A percentile compares a stretch with the other conserved stretches of the same genome.
phyloP scores from a whole-genome alignment of 2,329 filamentous ascomycete genomes.

The Pseudopyricularia cyperi region DNA sequence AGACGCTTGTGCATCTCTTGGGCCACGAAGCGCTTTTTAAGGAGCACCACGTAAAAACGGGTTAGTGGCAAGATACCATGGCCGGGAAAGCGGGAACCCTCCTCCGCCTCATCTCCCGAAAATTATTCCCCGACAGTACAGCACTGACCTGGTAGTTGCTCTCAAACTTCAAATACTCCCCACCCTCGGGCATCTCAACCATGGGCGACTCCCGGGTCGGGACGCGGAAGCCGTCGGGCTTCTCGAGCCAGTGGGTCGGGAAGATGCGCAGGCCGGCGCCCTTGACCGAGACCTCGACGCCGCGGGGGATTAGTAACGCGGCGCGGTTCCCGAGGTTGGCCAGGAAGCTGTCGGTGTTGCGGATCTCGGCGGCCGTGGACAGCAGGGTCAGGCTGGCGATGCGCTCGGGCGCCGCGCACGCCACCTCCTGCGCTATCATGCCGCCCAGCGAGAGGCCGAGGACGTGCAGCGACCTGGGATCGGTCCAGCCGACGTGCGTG shows the following conservation, averaged over 20 bases:
- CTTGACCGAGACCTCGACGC: slow-evolving; percentile 51
- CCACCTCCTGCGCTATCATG: slow-evolving; percentile 83
- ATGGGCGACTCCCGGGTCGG: slow-evolving; percentile 16
- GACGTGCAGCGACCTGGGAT: slow-evolving; percentile 43
- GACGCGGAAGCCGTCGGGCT: slow-evolving; percentile 43
- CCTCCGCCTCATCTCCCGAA: neutral
- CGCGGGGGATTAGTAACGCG: slow-evolving; percentile 53
- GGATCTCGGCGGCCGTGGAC: slow-evolving; percentile 47
- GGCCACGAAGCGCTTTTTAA: slow-evolving; percentile 64
- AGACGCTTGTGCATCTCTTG: slow-evolving; percentile 62
- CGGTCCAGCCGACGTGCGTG: slow-evolving; percentile 47
- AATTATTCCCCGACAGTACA: neutral
- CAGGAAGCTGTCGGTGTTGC: slow-evolving; percentile 49
- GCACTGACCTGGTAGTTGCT: slow-evolving; percentile 15
- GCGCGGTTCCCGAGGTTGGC: slow-evolving; percentile 50
- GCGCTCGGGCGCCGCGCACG: slow-evolving; percentile 34
- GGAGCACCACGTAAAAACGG: neutral
- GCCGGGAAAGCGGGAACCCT: no score
- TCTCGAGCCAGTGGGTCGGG: slow-evolving; percentile 44
- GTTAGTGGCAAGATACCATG: neutral
- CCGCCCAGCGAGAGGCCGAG: slow-evolving; percentile 76
- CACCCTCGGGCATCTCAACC: slow-evolving; percentile 5
- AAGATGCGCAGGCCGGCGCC: slow-evolving; percentile 57
- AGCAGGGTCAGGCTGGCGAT: slow-evolving; percentile 45
- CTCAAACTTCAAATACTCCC: slow-evolving; percentile 41